Evolutionary conservation across 2,329 filamentous ascomycete species (phyloP).

Genomic region (Onygenales sp.): DNA sequence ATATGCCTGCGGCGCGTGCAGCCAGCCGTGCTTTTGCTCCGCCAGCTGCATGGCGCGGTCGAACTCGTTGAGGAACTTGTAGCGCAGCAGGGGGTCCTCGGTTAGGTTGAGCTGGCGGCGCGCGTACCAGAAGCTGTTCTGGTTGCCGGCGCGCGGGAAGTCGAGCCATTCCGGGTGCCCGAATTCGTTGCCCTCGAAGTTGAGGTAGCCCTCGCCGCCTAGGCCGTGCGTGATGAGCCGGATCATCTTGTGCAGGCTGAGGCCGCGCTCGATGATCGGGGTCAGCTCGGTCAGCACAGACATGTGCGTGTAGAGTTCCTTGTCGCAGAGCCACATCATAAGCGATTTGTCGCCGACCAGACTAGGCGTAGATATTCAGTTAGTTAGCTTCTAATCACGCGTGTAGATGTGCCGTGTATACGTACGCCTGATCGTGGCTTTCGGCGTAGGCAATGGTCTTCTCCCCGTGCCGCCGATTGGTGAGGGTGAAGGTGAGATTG

Average conservation of each 20-base stretch:
- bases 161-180: constrained; percentile 98
- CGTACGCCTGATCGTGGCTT: constrained; percentile 94
- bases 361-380: constrained; percentile 34
- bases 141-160: constrained; percentile 87
- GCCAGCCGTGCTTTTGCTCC: constrained; percentile 86
- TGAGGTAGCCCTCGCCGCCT: constrained; percentile 93
- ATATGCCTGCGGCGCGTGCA: constrained; percentile 76
- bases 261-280: constrained; percentile 76
- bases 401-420: constrained; percentile 14
- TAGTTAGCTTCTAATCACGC: constrained; percentile 12
- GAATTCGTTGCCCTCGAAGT: constrained; percentile 98
- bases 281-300: constrained; percentile 76
- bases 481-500: constrained; percentile 75
- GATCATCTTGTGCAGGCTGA: constrained; percentile 96
- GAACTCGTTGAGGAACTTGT: constrained; percentile 87
- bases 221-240: constrained; percentile 83
- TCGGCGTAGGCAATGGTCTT: constrained; percentile 98
- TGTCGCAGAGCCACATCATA: constrained; percentile 97
- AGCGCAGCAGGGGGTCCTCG: constrained; percentile 76
- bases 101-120: constrained; percentile 87
- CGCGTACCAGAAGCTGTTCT: constrained; percentile 90
- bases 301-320: constrained; percentile 97
- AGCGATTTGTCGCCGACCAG: constrained; percentile 94
- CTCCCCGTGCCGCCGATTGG: constrained; percentile 87
- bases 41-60: constrained; percentile 82